phyloP scores from a whole-genome alignment of 2,329 filamentous ascomycete species.

The Colletotrichum australisinense region DNA sequence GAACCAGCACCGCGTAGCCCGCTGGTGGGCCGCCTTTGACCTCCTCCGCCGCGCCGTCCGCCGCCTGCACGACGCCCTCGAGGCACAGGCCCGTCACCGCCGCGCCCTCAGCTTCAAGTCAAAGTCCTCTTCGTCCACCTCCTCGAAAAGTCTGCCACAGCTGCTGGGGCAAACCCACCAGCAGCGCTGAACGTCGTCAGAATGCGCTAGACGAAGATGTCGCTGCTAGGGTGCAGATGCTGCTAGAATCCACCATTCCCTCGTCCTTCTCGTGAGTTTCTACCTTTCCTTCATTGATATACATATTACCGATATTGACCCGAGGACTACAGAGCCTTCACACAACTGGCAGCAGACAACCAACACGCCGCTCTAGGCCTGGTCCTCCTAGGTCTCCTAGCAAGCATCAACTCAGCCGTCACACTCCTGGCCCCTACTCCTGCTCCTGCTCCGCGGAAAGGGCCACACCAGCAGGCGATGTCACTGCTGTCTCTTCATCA shows the following conservation, averaged over 20 bases:
- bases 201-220: conserved; percentile 13
- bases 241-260: conserved; percentile 45
- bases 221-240: conserved; percentile 38
- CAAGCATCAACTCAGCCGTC: conserved; percentile 64
- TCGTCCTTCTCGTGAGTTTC: conserved; percentile 49
- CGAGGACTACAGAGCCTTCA: conserved; percentile 65
- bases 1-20: conserved; percentile 86
- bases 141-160: neutral
- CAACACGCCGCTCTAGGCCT: conserved; percentile 80
- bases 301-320: neutral
- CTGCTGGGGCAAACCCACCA: neutral
- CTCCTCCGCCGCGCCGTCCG: conserved; percentile 75
- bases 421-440: conserved; percentile 44
- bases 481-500: neutral
- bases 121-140: neutral
- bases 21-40: conserved; percentile 83
- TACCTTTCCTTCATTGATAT: neutral
- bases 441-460: too few relatives aligned
- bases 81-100: conserved; percentile 30
- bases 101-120: conserved; percentile 25
- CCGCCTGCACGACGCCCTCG: conserved; percentile 58
- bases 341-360: conserved; percentile 75
- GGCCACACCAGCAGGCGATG: neutral
- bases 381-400: conserved; percentile 73
- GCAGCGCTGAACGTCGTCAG: neutral